These are phyloP conservation scores for Eucalyptus microcorys DNA, from an alignment of 345 rosid species.

Conservation along the genomic window DNA sequence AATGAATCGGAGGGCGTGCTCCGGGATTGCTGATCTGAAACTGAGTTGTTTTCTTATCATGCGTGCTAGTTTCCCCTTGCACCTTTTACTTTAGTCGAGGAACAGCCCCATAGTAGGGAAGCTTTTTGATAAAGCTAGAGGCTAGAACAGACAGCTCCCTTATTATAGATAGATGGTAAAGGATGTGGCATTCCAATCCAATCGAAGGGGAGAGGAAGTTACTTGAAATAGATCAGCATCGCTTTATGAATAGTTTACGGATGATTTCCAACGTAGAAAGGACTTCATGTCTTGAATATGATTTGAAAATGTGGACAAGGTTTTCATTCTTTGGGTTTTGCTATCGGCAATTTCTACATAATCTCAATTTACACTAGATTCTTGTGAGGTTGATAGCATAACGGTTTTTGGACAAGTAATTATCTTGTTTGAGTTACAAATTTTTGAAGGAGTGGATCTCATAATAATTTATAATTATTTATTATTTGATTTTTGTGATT, in stretches of 20 bases:
- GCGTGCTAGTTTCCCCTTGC: neutral
- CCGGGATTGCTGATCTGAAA: neutral
- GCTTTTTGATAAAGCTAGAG: no score
- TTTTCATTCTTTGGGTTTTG: no score
- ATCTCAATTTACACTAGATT: accelerated
- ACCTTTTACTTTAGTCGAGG: neutral
- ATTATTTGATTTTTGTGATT: no score
- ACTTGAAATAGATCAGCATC: no score
- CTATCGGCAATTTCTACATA: accelerated
- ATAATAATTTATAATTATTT: no score
- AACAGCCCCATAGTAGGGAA: no score
- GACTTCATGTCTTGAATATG: neutral
- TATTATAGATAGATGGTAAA: no score
- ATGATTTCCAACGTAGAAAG: neutral
- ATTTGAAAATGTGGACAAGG: neutral
- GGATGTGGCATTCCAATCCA: no score
- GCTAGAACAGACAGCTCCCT: no score
- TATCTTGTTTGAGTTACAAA: no score
- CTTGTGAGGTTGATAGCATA: accelerated
- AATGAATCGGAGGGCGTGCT: accelerated
- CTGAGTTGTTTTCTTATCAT: accelerated
- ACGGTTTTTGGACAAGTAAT: accelerated
- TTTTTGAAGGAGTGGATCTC: accelerated
- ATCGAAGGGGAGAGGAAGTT: no score
- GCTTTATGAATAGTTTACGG: neutral